Base-by-base conservation (phyloP, 495 filamentous ascomycete species). In the Penicillium pancosmium region DNA sequence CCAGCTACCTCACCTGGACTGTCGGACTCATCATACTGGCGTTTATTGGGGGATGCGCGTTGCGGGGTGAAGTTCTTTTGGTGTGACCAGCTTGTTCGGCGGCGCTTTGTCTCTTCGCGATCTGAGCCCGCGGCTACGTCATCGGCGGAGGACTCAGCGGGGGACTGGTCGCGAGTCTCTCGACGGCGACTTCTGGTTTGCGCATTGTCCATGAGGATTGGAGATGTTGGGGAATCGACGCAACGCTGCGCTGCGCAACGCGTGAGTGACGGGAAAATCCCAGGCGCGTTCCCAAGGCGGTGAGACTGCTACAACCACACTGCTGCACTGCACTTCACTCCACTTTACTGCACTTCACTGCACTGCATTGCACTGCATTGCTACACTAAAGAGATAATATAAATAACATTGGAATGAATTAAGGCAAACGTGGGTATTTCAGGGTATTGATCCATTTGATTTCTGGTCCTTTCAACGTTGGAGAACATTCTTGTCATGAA, bases 151-250 rank as follows among this genome's bases (percentile, higher is more conserved):
- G 80, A 79, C 54, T 78, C 76, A 19, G 65, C 62, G 40, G 78
- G 77, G 1, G 77, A 71, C 43, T 65, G 64, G 31, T 52, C 62
- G 40, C 69, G 70, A 16, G 60, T 53, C 43, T 80, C 72, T 19
- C 86, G 72, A 60, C 83, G 81, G 48, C 86, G 83, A 35, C 84
- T 78, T 65, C 85, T 86, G 16, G 81, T 77, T 54, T 65, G 63
- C 21, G 52, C 46, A 51, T 60, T 50, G 6, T 72, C 69, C 75
- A 78, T 78, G 51, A 36, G 40, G 41, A 53, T 31, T 34, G 13
- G 43, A 48, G 25, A 50, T 59, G 60, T 51, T 53, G 56, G 40
- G 27, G 25, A 49, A 55, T n/a, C 2, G 35, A 31, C 35, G 43
- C 16, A 31, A 31, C 27, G 6, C 27, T 31, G 27, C 6, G 8